Conservation (phyloP, 2,329 filamentous ascomycete species). For the Ceratocystiopsis minuta region DNA sequence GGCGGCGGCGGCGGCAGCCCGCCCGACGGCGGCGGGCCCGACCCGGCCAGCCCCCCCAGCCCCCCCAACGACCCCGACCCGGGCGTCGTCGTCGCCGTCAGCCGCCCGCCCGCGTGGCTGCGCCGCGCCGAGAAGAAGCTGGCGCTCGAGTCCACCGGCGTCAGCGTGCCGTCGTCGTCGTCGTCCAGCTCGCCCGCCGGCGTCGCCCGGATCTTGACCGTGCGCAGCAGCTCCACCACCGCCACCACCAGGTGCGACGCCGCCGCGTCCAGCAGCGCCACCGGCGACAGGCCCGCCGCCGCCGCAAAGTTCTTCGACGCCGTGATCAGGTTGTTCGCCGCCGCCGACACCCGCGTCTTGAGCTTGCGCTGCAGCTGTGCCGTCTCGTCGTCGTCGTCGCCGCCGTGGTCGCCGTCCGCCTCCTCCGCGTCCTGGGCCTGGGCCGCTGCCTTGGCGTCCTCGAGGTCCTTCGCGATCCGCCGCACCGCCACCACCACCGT, state of each 20-base stretch:
- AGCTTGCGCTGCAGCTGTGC: slow-evolving; percentile 47
- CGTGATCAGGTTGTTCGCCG: slow-evolving; percentile 89
- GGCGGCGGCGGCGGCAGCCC: slow-evolving; percentile 32
- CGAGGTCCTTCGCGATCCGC: slow-evolving; percentile 67
- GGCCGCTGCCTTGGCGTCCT: slow-evolving; percentile 24
- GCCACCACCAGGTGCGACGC: slow-evolving; percentile 77
- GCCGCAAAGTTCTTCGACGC: slow-evolving; percentile 81
- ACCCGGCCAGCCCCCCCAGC: too few relatives aligned
- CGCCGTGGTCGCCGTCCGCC: slow-evolving; percentile 15
- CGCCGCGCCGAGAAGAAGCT: slow-evolving; percentile 48
- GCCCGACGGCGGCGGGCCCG: slow-evolving; percentile 14
- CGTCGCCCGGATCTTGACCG: slow-evolving; percentile 67
- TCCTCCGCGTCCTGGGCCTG: slow-evolving; percentile 30
- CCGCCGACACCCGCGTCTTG: slow-evolving; percentile 71
- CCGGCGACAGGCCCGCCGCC: slow-evolving; percentile 68
- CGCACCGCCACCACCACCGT: slow-evolving; percentile 66
- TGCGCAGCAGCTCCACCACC: slow-evolving; percentile 67
- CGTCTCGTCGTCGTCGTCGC: slow-evolving; percentile 29
- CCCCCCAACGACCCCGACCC: slow-evolving; percentile 6
- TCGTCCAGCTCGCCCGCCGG: slow-evolving; percentile 60
- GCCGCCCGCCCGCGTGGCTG: slow-evolving; percentile 12
- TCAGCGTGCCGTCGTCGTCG: slow-evolving; percentile 49
- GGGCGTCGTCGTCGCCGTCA: slow-evolving; percentile 17
- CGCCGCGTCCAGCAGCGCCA: slow-evolving; percentile 86
- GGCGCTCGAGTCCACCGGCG: slow-evolving; percentile 43